phyloP scores from a whole-genome alignment of 2,329 filamentous ascomycete species.

The Colletotrichum noveboracense region DNA sequence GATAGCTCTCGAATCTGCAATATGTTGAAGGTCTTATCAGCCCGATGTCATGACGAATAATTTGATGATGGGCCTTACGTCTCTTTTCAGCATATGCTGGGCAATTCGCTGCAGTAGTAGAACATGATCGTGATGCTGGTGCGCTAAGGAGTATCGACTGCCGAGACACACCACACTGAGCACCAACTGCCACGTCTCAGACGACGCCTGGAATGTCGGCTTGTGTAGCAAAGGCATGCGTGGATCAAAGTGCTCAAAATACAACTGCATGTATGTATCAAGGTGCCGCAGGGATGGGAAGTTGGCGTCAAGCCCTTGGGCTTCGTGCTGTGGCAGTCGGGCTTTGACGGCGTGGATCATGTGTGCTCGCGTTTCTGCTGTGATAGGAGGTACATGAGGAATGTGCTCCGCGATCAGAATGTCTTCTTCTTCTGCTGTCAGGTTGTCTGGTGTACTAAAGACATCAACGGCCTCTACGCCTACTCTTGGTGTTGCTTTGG shows the following conservation, averaged over 20 bases:
- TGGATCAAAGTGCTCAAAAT: not conserved
- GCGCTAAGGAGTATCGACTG: not conserved
- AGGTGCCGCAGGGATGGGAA: not conserved
- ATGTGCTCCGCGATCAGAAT: not conserved
- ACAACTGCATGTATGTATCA: not conserved
- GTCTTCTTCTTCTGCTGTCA: not conserved
- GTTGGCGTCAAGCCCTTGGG: not conserved
- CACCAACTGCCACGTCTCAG: not conserved
- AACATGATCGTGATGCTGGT: not conserved
- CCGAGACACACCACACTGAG: not conserved
- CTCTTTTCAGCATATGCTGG: not conserved
- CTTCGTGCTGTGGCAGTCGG: not conserved
- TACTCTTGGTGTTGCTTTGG: too few relatives aligned
- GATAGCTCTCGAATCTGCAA: not conserved
- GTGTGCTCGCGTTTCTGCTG: not conserved
- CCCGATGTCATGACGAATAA: fast-evolving
- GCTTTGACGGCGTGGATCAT: not conserved
- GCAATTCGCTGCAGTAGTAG: not conserved
- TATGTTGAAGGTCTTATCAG: fast-evolving
- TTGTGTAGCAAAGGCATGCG: not conserved
- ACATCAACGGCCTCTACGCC: not conserved
- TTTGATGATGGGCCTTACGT: not conserved
- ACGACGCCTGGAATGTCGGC: not conserved
- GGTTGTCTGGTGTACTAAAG: not conserved
- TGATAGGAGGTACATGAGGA: not conserved